Base-by-base conservation (phyloP, 202 grass and related monocot genomes). In the Eragrostis tef region DNA sequence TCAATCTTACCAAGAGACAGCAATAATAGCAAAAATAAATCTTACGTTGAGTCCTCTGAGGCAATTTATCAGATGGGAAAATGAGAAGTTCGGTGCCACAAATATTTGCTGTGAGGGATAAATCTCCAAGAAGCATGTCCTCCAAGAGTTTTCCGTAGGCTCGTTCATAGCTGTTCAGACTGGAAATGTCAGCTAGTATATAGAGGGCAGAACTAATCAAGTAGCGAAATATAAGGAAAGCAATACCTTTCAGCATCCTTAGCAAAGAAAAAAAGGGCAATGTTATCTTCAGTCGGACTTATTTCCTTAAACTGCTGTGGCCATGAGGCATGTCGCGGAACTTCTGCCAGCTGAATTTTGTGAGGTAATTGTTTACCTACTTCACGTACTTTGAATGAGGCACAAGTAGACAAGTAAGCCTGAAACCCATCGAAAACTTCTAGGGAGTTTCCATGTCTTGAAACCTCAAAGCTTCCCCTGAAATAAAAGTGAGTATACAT, bases 211-310 rank as follows among this genome's bases (percentile, higher is more conserved):
- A 63, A 61, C 12, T 52, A 74, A 57, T 25, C 47, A 63, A 78
- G 39, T 29, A 71, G 52, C 68, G 31, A 86, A 67, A 73, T 63
- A 72, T 73, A 46, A 74, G 47, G 7, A 64, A 75, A 77, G 16
- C 25, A 50, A 60, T 89, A 95, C 95, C 95, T 95, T 74, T 91
- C 86, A 73, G 80, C 44, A 85, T 98, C 92, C 85, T 92, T 93
- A 75, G 96, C 96, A 90, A 98, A 98, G 88, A 98, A 98, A 83
- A 88, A 98, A 86, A 98, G 77, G 65, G 90, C 92, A 87, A 98
- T 89, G 63, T 88, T 87, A 85, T 91, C 88, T 90, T 95, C 92
- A 72, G 67, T 88, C 24, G 87, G 88, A 51, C 88, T 82, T 64
- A 62, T 80, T 74, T 88, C 77, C 29, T 91, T 86, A 86, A 91